Evolutionary conservation across 352 stramenopile species (phyloP).

Genomic region (Aphanomyces euteiches): DNA sequence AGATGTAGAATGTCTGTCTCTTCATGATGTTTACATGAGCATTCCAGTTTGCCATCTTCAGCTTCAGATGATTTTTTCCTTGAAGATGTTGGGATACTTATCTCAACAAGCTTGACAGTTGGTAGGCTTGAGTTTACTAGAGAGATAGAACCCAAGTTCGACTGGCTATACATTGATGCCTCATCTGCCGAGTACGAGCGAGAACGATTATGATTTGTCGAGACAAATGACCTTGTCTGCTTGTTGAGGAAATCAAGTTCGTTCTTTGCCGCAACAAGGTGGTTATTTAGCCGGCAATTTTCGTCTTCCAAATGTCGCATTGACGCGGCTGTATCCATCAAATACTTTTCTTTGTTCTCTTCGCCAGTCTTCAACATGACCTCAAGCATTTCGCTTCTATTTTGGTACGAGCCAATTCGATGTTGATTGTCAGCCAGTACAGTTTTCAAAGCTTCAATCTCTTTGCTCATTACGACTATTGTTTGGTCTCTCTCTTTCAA

Average conservation of each 20-base stretch:
- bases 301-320: neutral
- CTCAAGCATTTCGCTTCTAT: neutral
- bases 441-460: no score
- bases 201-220: neutral
- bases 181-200: no score
- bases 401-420: no score
- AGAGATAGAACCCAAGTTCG: no score
- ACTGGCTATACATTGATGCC: no score
- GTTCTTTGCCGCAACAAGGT: neutral
- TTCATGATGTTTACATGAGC: no score
- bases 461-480: no score
- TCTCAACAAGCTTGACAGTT: no score
- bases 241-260: slow-evolving; percentile 7
- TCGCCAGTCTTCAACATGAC: neutral
- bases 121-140: no score
- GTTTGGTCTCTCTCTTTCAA: no score
- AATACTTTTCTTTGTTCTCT: neutral
- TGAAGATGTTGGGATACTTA: no score
- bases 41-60: neutral
- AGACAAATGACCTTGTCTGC: neutral
- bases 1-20: neutral
- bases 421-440: no score
- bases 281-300: neutral
- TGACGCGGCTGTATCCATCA: neutral
- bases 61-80: neutral